These are phyloP conservation scores for Astraeus odoratus DNA, from an alignment of 768 basidiomycete genomes.

Conservation along the genomic window DNA sequence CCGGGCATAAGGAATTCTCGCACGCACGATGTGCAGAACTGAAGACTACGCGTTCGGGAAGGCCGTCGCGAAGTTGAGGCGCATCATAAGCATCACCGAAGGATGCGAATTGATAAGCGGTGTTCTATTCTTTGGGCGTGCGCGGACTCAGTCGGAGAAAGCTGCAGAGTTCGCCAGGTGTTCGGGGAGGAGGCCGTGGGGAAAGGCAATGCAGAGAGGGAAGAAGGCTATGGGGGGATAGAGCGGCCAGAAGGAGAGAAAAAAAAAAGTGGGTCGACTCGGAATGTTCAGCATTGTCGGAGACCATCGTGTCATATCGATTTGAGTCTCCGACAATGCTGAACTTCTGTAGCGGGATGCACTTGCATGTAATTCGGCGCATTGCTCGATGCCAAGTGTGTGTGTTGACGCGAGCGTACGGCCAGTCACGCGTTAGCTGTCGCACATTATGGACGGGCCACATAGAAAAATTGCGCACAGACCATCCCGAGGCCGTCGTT, in stretches of 20 bases:
- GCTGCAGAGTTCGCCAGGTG: slow-evolving; percentile 48
- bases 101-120: slow-evolving; percentile 39
- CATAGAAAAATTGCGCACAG: too few species aligned
- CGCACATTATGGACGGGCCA: too few species aligned
- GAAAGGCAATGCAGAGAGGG: slow-evolving; percentile 35
- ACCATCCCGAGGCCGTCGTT: too few species aligned
- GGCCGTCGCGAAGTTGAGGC: slow-evolving; percentile 58
- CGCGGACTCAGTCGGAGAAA: slow-evolving; percentile 50
- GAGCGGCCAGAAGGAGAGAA: slow-evolving; percentile 55
- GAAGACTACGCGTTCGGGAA: slow-evolving; percentile 47
- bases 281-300: too few species aligned
- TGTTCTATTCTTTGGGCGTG: slow-evolving; percentile 52
- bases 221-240: slow-evolving; percentile 43
- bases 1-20: slow-evolving; percentile 37
- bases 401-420: too few species aligned
- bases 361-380: too few species aligned
- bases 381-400: too few species aligned
- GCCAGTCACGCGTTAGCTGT: too few species aligned
- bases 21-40: slow-evolving; percentile 4
- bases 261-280: slow-evolving; percentile 51
- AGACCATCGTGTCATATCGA: too few species aligned
- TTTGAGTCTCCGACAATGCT: too few species aligned
- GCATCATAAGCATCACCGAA: slow-evolving; percentile 57
- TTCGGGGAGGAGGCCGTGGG: slow-evolving; percentile 54
- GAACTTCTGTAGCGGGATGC: too few species aligned